These are phyloP conservation scores for Pouteria glomerata DNA, from an alignment of 148 eudicot genomes.

Conservation along the genomic window DNA sequence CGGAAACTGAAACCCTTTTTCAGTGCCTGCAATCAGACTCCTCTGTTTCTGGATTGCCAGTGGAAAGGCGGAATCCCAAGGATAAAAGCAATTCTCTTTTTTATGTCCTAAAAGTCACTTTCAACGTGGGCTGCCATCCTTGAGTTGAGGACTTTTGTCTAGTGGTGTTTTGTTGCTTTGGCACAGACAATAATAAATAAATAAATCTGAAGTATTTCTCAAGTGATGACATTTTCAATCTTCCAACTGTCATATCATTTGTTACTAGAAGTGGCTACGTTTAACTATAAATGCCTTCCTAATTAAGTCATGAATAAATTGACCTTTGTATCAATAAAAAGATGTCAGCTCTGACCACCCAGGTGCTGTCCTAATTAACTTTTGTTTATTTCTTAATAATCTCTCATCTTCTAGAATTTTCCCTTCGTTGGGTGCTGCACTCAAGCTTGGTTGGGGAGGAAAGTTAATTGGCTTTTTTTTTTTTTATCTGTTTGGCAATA, in stretches of 20 bases:
- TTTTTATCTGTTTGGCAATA: too few species aligned
- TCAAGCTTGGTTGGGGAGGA: too few species aligned
- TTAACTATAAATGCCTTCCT: slow-evolving; percentile 14
- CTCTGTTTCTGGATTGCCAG: background rate
- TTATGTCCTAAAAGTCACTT: background rate
- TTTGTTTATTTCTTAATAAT: background rate
- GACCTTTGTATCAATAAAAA: background rate
- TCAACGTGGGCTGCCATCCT: slow-evolving; percentile 13
- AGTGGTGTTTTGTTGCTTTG: background rate
- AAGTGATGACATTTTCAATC: slow-evolving; percentile 14
- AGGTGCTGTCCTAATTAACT: background rate
- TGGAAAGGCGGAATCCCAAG: background rate
- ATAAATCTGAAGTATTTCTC: slow-evolving; percentile 10
- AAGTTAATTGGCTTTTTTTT: too few species aligned
- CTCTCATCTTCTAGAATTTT: background rate
- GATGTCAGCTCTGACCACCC: slow-evolving; percentile 10
- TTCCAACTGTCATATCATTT: slow-evolving; percentile 9
- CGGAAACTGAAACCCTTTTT: background rate
- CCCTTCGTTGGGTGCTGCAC: too few species aligned
- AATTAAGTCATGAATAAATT: background rate
- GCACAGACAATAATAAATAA: background rate
- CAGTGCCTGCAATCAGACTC: background rate
- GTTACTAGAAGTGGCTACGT: background rate
- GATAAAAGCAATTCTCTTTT: background rate
- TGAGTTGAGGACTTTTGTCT: background rate